phyloP scores from a whole-genome alignment of 345 rosid genomes.

The Salix brachista region DNA sequence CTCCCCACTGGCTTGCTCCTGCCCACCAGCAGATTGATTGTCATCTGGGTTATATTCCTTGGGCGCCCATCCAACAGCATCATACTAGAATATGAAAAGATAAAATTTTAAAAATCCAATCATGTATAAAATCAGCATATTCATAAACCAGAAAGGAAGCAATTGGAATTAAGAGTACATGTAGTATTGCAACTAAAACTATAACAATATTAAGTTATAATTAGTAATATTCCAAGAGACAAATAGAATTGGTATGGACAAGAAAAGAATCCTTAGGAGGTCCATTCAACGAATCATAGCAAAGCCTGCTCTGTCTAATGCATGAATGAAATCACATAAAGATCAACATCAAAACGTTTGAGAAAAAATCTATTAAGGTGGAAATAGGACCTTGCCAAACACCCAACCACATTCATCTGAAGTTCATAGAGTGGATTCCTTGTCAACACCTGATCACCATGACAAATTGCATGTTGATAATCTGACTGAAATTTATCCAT shows the following conservation, averaged over 20 bases:
- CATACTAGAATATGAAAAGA: constrained; percentile 50
- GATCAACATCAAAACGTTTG: not conserved
- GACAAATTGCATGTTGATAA: not conserved
- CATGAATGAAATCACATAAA: not conserved
- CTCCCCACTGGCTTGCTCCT: constrained; percentile 42
- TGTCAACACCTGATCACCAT: not conserved
- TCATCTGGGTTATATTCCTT: constrained; percentile 91
- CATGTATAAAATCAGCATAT: not conserved
- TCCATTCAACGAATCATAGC: not conserved
- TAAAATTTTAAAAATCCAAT: not conserved
- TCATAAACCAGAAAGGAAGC: not conserved
- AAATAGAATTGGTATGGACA: not conserved
- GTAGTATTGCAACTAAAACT: not conserved
- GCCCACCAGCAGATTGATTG: constrained; percentile 49
- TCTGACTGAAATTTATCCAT: not conserved
- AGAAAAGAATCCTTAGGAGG: not conserved
- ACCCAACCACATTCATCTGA: not conserved
- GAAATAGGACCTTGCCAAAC: not conserved
- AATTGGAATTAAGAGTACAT: not conserved
- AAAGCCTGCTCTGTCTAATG: not conserved
- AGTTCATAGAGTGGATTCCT: not conserved
- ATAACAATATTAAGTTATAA: not conserved
- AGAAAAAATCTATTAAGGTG: not conserved
- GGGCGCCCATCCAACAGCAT: constrained; percentile 95
- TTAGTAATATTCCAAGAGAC: not conserved